These are phyloP conservation scores for Capronia epimyces DNA, from an alignment of 2,329 filamentous ascomycete species.

Conservation along the genomic window DNA sequence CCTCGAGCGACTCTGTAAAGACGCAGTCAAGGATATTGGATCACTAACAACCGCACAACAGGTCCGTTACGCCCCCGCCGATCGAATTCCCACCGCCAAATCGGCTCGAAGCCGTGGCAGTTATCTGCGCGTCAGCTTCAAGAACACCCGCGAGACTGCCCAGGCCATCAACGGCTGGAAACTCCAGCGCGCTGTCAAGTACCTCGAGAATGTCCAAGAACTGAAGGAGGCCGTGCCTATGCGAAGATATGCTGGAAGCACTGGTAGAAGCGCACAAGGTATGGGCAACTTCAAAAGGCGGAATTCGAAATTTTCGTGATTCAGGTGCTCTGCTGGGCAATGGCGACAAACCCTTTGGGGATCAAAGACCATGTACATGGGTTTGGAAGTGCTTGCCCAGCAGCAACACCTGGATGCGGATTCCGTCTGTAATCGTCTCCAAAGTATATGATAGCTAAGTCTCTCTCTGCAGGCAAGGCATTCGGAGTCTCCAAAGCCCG, in stretches of 20 bases:
- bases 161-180: slow-evolving; percentile 99
- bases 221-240: slow-evolving; percentile 98
- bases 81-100: slow-evolving; percentile 76
- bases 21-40: background rate
- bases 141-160: slow-evolving; percentile 99
- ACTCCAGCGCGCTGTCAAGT: slow-evolving; percentile 85
- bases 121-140: slow-evolving; percentile 99
- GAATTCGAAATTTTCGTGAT: slow-evolving; percentile 13
- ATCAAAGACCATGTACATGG: no score
- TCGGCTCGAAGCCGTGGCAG: slow-evolving; percentile 96
- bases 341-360: background rate
- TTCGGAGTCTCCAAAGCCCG: slow-evolving; percentile 96
- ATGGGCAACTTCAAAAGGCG: slow-evolving; percentile 46
- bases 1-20: background rate
- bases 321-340: background rate
- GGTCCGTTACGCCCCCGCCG: slow-evolving; percentile 92
- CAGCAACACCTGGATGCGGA: background rate
- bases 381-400: background rate
- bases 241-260: slow-evolving; percentile 94
- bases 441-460: background rate
- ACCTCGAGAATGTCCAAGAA: slow-evolving; percentile 96
- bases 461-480: slow-evolving; percentile 71
- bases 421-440: background rate
- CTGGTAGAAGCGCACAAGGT: slow-evolving; percentile 96
- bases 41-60: slow-evolving; percentile 35